Base-by-base conservation (phyloP, 1,139 yeast genomes). In the Yamadazyma triangularis region DNA sequence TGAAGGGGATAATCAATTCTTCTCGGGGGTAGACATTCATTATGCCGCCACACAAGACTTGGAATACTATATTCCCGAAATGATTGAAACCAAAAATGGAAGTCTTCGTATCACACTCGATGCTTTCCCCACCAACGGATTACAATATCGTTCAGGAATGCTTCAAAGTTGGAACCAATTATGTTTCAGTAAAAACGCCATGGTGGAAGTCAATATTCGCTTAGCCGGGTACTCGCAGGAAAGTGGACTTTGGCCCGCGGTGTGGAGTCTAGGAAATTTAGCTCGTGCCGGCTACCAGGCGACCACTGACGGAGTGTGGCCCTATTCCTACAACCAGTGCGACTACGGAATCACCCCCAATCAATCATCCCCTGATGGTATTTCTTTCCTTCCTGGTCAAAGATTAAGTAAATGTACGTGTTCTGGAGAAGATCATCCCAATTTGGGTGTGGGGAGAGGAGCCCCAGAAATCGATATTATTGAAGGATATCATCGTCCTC, bases 391-490 rank as follows among this genome's bases (percentile, higher is more conserved):
- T 14, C 61, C 63, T 1, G 61, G 61, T 1, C 63, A 57, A 29
- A 41, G 53, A 29, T 45, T 57, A 23, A 53, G 51, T 31, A 37
- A 35, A 29, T 52, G 58, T 36, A 42, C 47, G 8, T 57, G 62
- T 31, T 39, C 37, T 10, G 58, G 58, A 2, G 53, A 48, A 32
- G 61, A 56, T 33, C 63, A 57, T 35, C 63, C 63, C 4, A 56
- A 42, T 34, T 30, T 41, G 4, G 63, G 63, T 2, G 34, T 39
- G 3, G 61, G 57, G 2, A 43, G 63, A 25, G 63, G 63, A 4
- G 63, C 63, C 1, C 63, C 63, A 2, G 63, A 57, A 42, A 55
- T 57, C 30, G 63, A 57, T 47, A 46, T 55, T 4, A 42, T 57
- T 24, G 63, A 57, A 42, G 63, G 58, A 9, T 55, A 42, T 15